phyloP scores from a whole-genome alignment of 768 basidiomycete genomes.

The Crepidotus variabilis region DNA sequence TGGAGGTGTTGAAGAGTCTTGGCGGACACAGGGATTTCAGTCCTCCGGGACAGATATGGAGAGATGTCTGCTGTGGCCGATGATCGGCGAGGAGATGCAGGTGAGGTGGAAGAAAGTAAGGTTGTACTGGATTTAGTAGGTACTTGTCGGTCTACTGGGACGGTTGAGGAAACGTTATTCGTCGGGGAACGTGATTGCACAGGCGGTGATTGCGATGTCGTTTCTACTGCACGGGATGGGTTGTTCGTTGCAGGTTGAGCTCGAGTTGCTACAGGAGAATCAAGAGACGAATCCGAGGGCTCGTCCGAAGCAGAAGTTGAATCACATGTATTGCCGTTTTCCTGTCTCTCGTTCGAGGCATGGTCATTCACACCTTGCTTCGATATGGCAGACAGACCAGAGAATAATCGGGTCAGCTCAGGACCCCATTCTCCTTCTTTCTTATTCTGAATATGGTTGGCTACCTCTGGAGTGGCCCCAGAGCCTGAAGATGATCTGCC shows the following conservation, averaged over 20 bases:
- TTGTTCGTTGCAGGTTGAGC: constrained; percentile 22
- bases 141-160: background rate
- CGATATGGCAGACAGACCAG: constrained; percentile 1
- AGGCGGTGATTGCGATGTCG: background rate
- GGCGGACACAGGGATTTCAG: constrained; percentile 52
- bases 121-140: background rate
- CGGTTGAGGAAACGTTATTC: background rate
- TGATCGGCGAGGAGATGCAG: constrained; percentile 29
- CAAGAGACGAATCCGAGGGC: constrained; percentile 13
- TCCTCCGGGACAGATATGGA: constrained; percentile 57
- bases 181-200: background rate
- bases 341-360: constrained; percentile 31
- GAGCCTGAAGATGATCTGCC: background rate
- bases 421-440: constrained; percentile 6
- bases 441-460: background rate
- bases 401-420: constrained; percentile 7
- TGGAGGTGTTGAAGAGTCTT: constrained; percentile 69
- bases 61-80: constrained; percentile 65
- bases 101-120: constrained; percentile 17
- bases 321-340: constrained; percentile 14
- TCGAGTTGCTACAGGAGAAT: constrained; percentile 11
- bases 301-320: constrained; percentile 8
- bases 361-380: background rate
- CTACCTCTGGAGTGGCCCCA: background rate
- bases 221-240: background rate